phyloP scores from a whole-genome alignment of 2,329 filamentous ascomycete genomes.

The Arthrinium phaeospermum region DNA sequence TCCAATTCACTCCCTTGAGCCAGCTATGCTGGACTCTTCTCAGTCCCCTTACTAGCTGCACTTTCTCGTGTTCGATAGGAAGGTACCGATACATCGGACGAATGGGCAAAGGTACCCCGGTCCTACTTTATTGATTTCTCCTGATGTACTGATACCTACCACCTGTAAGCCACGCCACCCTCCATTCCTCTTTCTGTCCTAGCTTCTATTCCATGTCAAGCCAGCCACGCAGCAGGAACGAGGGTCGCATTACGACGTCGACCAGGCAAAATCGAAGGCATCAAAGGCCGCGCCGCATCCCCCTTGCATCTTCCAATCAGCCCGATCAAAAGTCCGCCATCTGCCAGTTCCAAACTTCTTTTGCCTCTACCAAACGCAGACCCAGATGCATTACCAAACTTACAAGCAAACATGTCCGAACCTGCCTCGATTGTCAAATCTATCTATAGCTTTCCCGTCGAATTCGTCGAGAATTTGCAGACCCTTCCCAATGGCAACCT shows the following conservation, averaged over 20 bases:
- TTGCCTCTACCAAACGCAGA: not conserved
- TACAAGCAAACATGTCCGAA: not conserved
- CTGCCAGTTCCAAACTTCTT: not conserved
- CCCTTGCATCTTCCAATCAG: not conserved
- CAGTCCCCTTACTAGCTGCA: too few relatives aligned
- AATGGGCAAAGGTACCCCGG: not conserved
- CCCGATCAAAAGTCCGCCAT: not conserved
- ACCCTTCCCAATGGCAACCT: slow-evolving; percentile 28
- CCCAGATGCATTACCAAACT: not conserved
- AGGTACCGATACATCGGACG: not conserved
- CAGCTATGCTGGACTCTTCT: not conserved
- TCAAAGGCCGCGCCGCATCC: not conserved
- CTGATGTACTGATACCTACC: not conserved
- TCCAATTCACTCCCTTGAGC: not conserved
- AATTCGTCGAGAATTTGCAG: slow-evolving; percentile 29
- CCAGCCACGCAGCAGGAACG: not conserved
- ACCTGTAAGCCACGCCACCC: not conserved
- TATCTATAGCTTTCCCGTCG: slow-evolving; percentile 10
- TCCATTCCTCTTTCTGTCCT: too few relatives aligned
- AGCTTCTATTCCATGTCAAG: not conserved
- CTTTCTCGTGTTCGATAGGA: not conserved
- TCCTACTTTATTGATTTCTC: not conserved
- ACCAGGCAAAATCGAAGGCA: not conserved
- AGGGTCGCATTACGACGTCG: not conserved
- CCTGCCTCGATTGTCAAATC: not conserved